Percentiles rank a stretch among this genome's conserved stretches.
Evolutionary conservation across 495 filamentous ascomycete species (phyloP).

Genomic region (Daldinia concentrica): DNA sequence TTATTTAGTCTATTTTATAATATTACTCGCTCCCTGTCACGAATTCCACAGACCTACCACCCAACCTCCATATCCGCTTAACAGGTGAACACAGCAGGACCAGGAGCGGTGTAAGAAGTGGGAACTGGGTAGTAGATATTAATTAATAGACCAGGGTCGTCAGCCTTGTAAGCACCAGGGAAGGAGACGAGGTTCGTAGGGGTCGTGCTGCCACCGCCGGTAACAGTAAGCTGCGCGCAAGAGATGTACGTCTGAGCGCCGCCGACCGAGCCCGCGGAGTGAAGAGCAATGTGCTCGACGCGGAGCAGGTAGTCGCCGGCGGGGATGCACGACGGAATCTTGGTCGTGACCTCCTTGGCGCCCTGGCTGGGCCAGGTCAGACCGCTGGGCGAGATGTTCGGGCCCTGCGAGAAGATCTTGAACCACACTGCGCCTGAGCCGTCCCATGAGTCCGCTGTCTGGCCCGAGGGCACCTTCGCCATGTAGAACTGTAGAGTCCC

Average conservation of each 20-base stretch:
- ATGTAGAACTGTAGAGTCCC: slow-evolving; percentile 54
- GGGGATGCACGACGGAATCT: slow-evolving; percentile 58
- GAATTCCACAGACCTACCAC: background rate
- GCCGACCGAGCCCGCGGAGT: slow-evolving; percentile 52
- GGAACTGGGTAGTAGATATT: slow-evolving; percentile 54
- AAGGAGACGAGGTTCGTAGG: slow-evolving; percentile 47
- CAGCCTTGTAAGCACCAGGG: slow-evolving; percentile 48
- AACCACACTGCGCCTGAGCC: slow-evolving; percentile 58
- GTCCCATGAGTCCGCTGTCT: slow-evolving; percentile 56
- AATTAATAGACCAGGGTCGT: slow-evolving; percentile 49
- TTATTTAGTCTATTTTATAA: background rate
- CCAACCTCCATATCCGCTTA: slow-evolving; percentile 20
- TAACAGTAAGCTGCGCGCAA: slow-evolving; percentile 49
- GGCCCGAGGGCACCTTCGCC: slow-evolving; percentile 55
- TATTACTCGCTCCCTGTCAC: background rate
- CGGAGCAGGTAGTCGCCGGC: slow-evolving; percentile 67
- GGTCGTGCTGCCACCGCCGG: slow-evolving; percentile 45
- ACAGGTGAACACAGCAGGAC: slow-evolving; percentile 59
- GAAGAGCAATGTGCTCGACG: slow-evolving; percentile 66
- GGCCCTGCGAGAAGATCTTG: slow-evolving; percentile 58
- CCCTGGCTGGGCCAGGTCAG: slow-evolving; percentile 53
- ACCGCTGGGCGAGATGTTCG: slow-evolving; percentile 45
- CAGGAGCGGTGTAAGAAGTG: slow-evolving; percentile 51
- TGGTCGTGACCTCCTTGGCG: slow-evolving; percentile 51
- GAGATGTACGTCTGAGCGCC: slow-evolving; percentile 62